Conservation (phyloP, 2,329 filamentous ascomycete genomes). For the Clarireedia paspali region DNA sequence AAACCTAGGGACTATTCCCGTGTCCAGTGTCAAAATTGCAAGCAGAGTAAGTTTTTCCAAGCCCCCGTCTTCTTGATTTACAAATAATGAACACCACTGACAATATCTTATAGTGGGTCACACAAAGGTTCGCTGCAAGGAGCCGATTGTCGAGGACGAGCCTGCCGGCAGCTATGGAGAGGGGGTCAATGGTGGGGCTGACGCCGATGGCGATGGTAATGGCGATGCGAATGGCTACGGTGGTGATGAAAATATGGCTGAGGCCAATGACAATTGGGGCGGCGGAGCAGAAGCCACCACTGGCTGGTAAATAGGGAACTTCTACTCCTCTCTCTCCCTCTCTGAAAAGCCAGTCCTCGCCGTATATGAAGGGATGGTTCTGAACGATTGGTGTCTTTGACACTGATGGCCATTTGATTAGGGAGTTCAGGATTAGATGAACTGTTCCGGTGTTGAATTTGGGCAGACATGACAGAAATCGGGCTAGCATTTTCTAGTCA, state of each 20-base stretch:
- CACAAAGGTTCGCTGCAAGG: constrained; percentile 33
- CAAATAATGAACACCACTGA: constrained; percentile 5
- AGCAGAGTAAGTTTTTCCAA: constrained; percentile 30
- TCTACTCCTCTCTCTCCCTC: not conserved
- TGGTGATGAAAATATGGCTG: not conserved
- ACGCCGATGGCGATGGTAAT: constrained; percentile 9
- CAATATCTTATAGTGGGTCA: constrained; percentile 29
- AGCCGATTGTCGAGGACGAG: constrained; percentile 23
- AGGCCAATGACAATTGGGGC: not conserved
- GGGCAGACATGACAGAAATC: too few species aligned
- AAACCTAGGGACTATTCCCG: constrained; percentile 48
- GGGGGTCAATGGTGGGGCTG: constrained; percentile 11
- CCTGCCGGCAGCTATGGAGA: constrained; percentile 19
- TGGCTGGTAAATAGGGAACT: constrained; percentile 1
- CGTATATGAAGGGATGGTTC: not conserved
- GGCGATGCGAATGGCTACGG: constrained; percentile 4
- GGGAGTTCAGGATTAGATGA: too few species aligned
- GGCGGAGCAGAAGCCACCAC: not conserved
- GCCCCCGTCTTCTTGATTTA: not conserved
- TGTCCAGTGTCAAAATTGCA: constrained; percentile 52
- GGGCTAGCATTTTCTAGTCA: too few species aligned
- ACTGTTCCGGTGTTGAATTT: too few species aligned
- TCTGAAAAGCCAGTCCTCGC: not conserved
- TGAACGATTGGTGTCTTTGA: not conserved
- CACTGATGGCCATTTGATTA: too few species aligned